Base-by-base conservation (phyloP, 768 basidiomycete species). In the Daedalea quercina region DNA sequence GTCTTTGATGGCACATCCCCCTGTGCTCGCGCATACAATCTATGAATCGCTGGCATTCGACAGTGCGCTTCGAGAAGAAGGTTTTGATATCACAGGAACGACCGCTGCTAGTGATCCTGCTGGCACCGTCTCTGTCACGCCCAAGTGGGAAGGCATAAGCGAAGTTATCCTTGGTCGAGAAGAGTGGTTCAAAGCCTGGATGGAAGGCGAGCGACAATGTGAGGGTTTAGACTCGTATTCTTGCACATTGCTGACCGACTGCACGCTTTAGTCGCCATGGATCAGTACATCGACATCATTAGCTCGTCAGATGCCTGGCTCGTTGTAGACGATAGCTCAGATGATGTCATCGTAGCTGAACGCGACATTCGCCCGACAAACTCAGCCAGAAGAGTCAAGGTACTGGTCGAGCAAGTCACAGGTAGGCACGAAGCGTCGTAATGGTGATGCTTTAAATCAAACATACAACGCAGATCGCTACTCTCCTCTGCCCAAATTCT, bases 41-140 rank as follows among this genome's bases (percentile, higher is more conserved):
- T 95, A 95, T 65, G 92, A 98, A 66, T 81, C 94, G 0, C 72
- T 98, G 3, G 68, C 84, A 0, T 99, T 98, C 58, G 96, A 99
- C 67, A 80, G 84, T 24, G 76, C 83, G 20, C 63, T 97, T 34
- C 69, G 73, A 17, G 87, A 88, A 57, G 81, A 84, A 65, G 90
- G 87, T 0, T 96, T 92, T 63, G 70, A 69, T 25, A 68, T 87
- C 12, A 65, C 71, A 20, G 76, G 76, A 1, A 87, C 84, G 13
- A 75, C 77, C 17, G 69, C 74, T 3, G 60, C 62, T 12, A 53
- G 52, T 44, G 48, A 60, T 44, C 58, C 65, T 17, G 61, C 56
- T 8, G 34, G 8, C 17, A 52, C 59, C 28, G 49, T n/a, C n/a
- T n/a, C 63, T n/a, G 62, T 46, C 15, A 60, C 55, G 28, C 63